Evolutionary conservation across 495 filamentous ascomycete genomes (phyloP), one percentile per base, ranked within the genome.

Genomic region (Lophiotrema nucula): DNA sequence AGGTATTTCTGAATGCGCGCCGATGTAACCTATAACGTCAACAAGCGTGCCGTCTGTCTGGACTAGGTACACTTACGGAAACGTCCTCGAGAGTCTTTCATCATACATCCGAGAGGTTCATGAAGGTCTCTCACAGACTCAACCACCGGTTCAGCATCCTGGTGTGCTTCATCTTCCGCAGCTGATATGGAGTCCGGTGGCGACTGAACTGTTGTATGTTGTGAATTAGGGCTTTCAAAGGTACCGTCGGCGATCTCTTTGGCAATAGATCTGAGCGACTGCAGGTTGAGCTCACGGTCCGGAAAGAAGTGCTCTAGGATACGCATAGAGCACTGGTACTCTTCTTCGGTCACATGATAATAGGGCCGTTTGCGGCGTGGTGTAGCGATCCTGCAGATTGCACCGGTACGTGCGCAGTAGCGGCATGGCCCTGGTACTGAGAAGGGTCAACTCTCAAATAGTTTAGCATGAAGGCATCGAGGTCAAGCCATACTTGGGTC

Each of bases 261-360:
- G 6, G 53, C 53, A 45, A 63, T 57, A 16, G 53, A 22, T 39
- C 60, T 52, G 1, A 63, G 35, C 3, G 35, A 37, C 22, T 38
- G 37, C 1, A 63, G 53, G 41, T 63, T 63, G 41, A 63, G 53
- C 26, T 63, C 60, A 3, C 48, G 60, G 24, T 63, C 60, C 13
- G 60, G 60, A 33, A 57, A 63, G 48, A 63, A 63, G 33, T 63
- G 28, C 33, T 63, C 60, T 4, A 63, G 33, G 16, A 63, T 63
- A 6, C 60, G 60, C 47, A 63, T 57, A 2, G 60, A 57, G 27
- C 60, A 63, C 37, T 63, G 60, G 23, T 63, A 63, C 27, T 63
- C 60, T 48, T 63, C 60, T 23, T 63, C 60, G 4, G 60, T 63
- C 18, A 63, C 60, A 41, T 63, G 60, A 31, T 63, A 63, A 42